Evolutionary conservation across 2,329 filamentous ascomycete species (phyloP), one percentile per base, ranked within the genome.

Genomic region (Pyrenophora teres): DNA sequence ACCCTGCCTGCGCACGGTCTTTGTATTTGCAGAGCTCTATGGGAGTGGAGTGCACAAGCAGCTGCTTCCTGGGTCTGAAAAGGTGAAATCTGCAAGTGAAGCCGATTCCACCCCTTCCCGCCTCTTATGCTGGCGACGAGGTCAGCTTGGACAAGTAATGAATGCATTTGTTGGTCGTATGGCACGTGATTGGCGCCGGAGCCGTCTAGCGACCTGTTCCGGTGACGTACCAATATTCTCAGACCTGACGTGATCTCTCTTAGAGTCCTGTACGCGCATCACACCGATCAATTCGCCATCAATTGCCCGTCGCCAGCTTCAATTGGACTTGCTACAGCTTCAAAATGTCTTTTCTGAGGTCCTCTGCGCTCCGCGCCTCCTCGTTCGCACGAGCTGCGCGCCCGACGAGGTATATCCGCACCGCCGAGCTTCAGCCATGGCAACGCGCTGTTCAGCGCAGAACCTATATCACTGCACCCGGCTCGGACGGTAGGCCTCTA

Each of bases 291-390:
- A 31, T 39, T 46, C 53, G 48, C 43, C 63, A 57, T 66, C 67
- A 71, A 71, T 73, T 70, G 64, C 64, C 63, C 58, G 57, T 63
- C 52, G 50, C 50, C 60, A 61, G 59, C 60, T 64, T 60, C 71
- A 73, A 74, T 73, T 74, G 65, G 36, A 36, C 52, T 55, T 49
- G 35, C 56, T 46, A 42, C 66, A 73, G 66, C 70, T 73, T 64
- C 68, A 71, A 44, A 47, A 77, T 77, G 75, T 69, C 73, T 62
- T 69, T 76, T 35, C 47, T 70, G 47, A 66, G 75, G 57, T 65
- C 69, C 38, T 62, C 70, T 19, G 60, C 70, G 45, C 65, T 75
- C 38, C 73, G 75, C 52, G 67, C 70, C 23, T 70, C 73, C 32
- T 65, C 72, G 44, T 56, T 73, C 41, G 64, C 68, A 40, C 69